A percentile compares a stretch with the other conserved stretches of the same genome.
phyloP scores from a whole-genome alignment of 306 rosid genomes.

The Cyamopsis tetragonoloba region DNA sequence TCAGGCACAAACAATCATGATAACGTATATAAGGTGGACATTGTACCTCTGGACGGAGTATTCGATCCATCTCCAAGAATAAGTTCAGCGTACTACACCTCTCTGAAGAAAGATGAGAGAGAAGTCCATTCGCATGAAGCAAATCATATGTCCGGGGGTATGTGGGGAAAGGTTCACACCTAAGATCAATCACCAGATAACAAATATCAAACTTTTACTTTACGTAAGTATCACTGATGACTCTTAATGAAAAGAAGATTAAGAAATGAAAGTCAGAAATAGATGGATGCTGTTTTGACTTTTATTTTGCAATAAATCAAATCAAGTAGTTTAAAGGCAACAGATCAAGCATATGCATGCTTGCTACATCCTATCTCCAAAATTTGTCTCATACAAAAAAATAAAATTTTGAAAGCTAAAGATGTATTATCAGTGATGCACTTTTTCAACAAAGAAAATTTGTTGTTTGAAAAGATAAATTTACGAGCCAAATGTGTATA shows the following conservation, averaged over 20 bases:
- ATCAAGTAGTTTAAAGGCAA: neutral
- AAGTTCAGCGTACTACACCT: slow-evolving; percentile 65
- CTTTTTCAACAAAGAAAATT: neutral
- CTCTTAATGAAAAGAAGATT: neutral
- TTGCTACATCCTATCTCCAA: neutral
- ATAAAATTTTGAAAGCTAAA: too few relatives aligned
- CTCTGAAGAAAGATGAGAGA: slow-evolving; percentile 62
- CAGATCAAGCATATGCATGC: too few relatives aligned
- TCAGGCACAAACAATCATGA: neutral
- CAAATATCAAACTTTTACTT: slow-evolving; percentile 15
- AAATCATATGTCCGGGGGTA: slow-evolving; percentile 86
- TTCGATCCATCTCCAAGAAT: slow-evolving; percentile 84
- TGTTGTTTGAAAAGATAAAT: neutral
- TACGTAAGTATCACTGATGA: neutral
- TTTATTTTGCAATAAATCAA: neutral
- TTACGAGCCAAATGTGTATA: neutral
- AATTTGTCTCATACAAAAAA: too few relatives aligned
- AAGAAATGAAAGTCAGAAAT: neutral
- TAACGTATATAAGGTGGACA: neutral
- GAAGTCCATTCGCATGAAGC: slow-evolving; percentile 80
- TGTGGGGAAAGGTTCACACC: slow-evolving; percentile 95
- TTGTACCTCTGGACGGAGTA: slow-evolving; percentile 84
- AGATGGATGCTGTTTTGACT: neutral
- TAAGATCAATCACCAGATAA: slow-evolving; percentile 35
- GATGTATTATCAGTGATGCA: too few relatives aligned